Conservation (phyloP, 2,329 filamentous ascomycete genomes). For the Epichloe aotearoae region DNA sequence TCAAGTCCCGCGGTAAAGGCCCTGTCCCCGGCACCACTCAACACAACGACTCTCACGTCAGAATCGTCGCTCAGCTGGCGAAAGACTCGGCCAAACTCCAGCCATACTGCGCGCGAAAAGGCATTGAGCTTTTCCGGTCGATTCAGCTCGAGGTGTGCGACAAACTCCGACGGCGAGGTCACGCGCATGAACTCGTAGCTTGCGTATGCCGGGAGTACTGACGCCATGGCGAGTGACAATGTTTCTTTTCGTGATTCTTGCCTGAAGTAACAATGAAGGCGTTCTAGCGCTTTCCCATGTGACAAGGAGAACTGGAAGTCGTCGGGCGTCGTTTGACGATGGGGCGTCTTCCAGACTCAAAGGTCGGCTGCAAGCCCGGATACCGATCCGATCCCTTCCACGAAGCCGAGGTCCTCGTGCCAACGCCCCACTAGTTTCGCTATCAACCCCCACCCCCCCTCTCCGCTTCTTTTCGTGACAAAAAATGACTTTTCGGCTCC, state of each 20-base stretch:
- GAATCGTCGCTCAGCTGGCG: slow-evolving; percentile 56
- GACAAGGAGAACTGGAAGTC: too few relatives aligned
- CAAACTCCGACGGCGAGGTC: slow-evolving; percentile 55
- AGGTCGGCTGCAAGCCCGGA: too few relatives aligned
- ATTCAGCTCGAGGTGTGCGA: slow-evolving; percentile 90
- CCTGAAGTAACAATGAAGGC: neutral
- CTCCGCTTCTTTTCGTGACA: too few relatives aligned
- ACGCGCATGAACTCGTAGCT: slow-evolving; percentile 58
- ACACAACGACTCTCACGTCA: slow-evolving; percentile 60
- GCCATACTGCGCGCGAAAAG: slow-evolving; percentile 76
- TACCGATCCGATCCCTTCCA: too few relatives aligned
- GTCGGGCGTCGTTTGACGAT: too few relatives aligned
- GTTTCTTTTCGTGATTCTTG: neutral
- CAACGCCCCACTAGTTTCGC: too few relatives aligned
- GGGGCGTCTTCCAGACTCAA: too few relatives aligned
- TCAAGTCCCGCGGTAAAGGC: slow-evolving; percentile 84
- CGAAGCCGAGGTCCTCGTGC: too few relatives aligned
- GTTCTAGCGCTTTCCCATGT: too few relatives aligned
- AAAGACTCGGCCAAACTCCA: slow-evolving; percentile 65
- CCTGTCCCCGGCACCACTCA: slow-evolving; percentile 68
- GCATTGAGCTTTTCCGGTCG: slow-evolving; percentile 77
- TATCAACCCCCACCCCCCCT: too few relatives aligned
- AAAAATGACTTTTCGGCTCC: too few relatives aligned
- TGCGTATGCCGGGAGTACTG: slow-evolving; percentile 23
- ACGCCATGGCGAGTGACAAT: neutral